phyloP scores from a whole-genome alignment of 495 filamentous ascomycete genomes.

The Trichoderma asperelloides region DNA sequence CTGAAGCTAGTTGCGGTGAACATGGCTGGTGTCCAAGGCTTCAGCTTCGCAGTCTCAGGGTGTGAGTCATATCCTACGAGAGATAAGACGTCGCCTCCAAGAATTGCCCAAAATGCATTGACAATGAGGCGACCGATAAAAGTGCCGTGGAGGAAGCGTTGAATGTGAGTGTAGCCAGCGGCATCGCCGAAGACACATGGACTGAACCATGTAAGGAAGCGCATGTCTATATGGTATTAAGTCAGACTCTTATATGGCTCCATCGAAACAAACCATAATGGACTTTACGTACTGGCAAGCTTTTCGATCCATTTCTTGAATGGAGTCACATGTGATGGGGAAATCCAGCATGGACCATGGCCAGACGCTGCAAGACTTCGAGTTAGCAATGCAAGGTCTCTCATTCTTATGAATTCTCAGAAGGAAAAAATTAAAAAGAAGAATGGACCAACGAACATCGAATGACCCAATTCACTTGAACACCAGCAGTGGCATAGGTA shows the following conservation, averaged over 20 bases:
- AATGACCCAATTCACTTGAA: slow-evolving; percentile 71
- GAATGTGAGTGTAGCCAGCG: slow-evolving; percentile 31
- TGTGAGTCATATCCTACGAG: slow-evolving; percentile 52
- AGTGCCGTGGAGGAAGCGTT: slow-evolving; percentile 55
- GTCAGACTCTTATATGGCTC: background rate
- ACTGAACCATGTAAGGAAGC: slow-evolving; percentile 35
- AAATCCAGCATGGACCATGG: slow-evolving; percentile 66
- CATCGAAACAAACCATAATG: background rate
- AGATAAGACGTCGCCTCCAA: slow-evolving; percentile 50
- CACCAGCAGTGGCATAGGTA: slow-evolving; percentile 51
- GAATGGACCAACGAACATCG: slow-evolving; percentile 33
- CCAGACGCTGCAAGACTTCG: slow-evolving; percentile 43
- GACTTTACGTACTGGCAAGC: slow-evolving; percentile 43
- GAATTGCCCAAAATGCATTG: slow-evolving; percentile 56
- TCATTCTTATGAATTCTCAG: background rate
- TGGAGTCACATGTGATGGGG: slow-evolving; percentile 42
- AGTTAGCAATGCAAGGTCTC: background rate
- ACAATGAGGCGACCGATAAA: slow-evolving; percentile 58
- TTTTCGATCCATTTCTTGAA: slow-evolving; percentile 42
- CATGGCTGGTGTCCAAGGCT: slow-evolving; percentile 55
- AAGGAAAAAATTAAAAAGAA: background rate
- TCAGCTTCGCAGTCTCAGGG: slow-evolving; percentile 53
- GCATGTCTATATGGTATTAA: slow-evolving; percentile 20
- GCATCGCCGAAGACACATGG: slow-evolving; percentile 36
- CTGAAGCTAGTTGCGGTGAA: slow-evolving; percentile 53